Conservation (phyloP, 495 filamentous ascomycete species). For the Thermochaetoides thermophila region DNA sequence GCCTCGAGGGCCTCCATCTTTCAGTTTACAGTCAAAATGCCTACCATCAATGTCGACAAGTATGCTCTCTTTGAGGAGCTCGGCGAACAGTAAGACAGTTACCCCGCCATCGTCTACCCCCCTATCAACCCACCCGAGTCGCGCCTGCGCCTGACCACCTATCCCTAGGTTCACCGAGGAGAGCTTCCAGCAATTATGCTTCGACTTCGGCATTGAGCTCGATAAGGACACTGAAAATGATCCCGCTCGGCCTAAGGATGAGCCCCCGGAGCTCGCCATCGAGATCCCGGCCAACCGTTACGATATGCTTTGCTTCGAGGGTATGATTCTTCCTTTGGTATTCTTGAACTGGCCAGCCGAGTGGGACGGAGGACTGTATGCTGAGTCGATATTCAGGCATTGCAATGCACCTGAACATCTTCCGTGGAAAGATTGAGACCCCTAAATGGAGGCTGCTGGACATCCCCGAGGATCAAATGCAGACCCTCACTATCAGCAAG, state of each 20-base stretch:
- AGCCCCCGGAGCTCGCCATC: conserved; percentile 88
- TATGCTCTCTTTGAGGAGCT: conserved; percentile 85
- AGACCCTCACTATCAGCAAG: conserved; percentile 64
- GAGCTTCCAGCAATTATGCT: conserved; percentile 93
- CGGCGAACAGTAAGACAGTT: conserved; percentile 56
- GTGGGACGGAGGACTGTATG: neutral
- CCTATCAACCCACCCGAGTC: neutral
- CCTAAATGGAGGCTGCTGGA: conserved; percentile 66
- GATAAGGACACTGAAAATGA: conserved; percentile 83
- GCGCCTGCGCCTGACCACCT: conserved; percentile 2
- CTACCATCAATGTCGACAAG: conserved; percentile 92
- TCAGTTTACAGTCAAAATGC: conserved; percentile 35
- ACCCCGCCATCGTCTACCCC: conserved; percentile 14
- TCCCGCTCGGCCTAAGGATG: conserved; percentile 51
- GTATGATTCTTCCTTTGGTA: too few relatives aligned
- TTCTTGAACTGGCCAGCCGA: too few relatives aligned
- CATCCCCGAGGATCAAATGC: conserved; percentile 55
- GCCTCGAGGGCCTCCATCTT: neutral
- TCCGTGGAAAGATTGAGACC: conserved; percentile 54
- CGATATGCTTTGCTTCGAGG: conserved; percentile 97
- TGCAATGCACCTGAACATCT: conserved; percentile 88
- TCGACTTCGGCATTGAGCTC: conserved; percentile 96
- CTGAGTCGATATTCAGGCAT: conserved; percentile 36
- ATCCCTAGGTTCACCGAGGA: conserved; percentile 63
- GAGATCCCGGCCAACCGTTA: conserved; percentile 98